A percentile compares a stretch with the other conserved stretches of the same genome.
These are phyloP conservation scores for Phlegmacium glaucopus DNA, from an alignment of 768 basidiomycete genomes.

Conservation along the genomic window DNA sequence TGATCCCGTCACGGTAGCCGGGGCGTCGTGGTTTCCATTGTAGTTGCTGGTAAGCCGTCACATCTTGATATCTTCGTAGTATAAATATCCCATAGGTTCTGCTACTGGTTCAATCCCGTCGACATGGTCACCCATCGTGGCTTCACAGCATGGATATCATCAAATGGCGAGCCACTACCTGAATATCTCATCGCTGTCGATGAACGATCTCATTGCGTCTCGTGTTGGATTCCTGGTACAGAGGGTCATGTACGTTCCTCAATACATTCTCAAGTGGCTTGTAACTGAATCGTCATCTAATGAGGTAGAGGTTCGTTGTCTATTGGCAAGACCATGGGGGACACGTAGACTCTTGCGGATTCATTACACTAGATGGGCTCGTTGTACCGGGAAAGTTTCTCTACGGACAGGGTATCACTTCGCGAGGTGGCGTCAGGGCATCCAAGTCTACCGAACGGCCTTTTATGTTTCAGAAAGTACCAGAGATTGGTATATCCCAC, in stretches of 20 bases:
- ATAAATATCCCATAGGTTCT: neutral
- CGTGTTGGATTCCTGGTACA: constrained; percentile 69
- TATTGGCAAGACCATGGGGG: constrained; percentile 65
- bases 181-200: constrained; percentile 59
- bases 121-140: constrained; percentile 52
- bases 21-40: too few species aligned
- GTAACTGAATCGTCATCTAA: neutral
- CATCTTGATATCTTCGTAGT: too few species aligned
- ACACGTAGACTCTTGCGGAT: constrained; percentile 50
- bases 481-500: constrained; percentile 30
- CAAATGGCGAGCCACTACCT: constrained; percentile 42
- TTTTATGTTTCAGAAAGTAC: constrained; percentile 52
- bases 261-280: neutral
- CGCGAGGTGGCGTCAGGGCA: constrained; percentile 50
- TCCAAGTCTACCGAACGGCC: constrained; percentile 51
- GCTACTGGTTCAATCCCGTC: neutral
- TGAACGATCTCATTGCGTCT: constrained; percentile 38
- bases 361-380: constrained; percentile 63
- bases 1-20: too few species aligned
- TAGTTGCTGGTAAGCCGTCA: too few species aligned
- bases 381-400: constrained; percentile 62
- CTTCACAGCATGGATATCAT: constrained; percentile 70
- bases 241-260: constrained; percentile 48
- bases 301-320: constrained; percentile 49
- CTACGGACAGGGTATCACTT: constrained; percentile 51